phyloP scores from a whole-genome alignment of 164 flowering plant genomes.

The Taxillus chinensis region DNA sequence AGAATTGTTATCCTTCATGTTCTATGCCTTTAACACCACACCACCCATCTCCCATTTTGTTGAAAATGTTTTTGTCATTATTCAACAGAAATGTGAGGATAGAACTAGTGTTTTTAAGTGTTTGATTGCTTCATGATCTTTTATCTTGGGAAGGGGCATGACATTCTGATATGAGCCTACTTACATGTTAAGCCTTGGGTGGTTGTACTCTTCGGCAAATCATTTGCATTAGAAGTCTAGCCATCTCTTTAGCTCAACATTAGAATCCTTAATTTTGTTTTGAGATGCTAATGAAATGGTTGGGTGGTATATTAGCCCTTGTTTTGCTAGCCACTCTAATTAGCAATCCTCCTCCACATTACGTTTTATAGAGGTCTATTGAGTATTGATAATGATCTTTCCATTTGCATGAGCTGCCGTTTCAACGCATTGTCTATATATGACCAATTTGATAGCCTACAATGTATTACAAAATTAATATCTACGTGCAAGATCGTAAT shows the following conservation, averaged over 20 bases:
- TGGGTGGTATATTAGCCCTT: not conserved
- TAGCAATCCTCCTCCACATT: not conserved
- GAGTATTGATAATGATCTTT: not conserved
- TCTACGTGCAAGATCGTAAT: not conserved
- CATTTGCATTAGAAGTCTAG: conserved; percentile 2
- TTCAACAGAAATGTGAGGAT: no score
- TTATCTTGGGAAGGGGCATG: not conserved
- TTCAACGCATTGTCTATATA: not conserved
- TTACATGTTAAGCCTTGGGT: conserved; percentile 8
- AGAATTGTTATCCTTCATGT: not conserved
- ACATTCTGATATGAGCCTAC: conserved; percentile 1
- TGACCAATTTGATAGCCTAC: not conserved
- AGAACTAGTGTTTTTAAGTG: no score
- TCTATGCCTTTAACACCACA: not conserved
- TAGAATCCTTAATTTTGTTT: no score
- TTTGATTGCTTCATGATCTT: no score
- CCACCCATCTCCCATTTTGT: not conserved
- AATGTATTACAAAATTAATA: not conserved
- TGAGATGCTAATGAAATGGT: no score
- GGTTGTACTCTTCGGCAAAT: conserved; percentile 7
- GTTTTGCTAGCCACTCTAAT: not conserved
- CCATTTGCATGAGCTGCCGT: not conserved
- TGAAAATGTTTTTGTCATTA: not conserved
- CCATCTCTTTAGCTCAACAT: not conserved
- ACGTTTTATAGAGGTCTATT: not conserved